These are phyloP conservation scores for Mycena alexandri DNA, from an alignment of 768 basidiomycete species.

Conservation along the genomic window DNA sequence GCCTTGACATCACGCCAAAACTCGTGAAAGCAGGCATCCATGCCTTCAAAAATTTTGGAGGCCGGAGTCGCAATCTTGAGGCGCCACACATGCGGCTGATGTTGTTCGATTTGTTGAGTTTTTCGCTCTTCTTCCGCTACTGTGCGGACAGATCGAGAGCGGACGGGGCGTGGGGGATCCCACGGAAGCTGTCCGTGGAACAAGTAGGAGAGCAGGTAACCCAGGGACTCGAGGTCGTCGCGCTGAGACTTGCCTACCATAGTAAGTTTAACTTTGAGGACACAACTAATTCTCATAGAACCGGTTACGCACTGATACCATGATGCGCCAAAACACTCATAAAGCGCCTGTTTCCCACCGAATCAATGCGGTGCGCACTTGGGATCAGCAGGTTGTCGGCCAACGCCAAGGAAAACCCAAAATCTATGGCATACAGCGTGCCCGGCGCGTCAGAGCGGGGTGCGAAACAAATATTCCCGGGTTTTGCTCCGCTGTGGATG, in stretches of 20 bases:
- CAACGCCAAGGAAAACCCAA: slow-evolving; percentile 41
- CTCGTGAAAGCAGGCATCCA: slow-evolving; percentile 44
- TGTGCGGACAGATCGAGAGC: not conserved
- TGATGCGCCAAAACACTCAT: slow-evolving; percentile 49
- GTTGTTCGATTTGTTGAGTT: not conserved
- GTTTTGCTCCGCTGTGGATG: slow-evolving; percentile 50
- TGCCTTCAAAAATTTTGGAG: slow-evolving; percentile 42
- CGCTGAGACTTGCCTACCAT: slow-evolving; percentile 48
- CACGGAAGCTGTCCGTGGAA: slow-evolving; percentile 48
- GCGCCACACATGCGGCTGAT: slow-evolving; percentile 42
- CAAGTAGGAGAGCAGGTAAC: slow-evolving; percentile 50
- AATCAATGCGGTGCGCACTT: slow-evolving; percentile 37
- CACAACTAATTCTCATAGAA: not conserved
- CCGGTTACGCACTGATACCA: slow-evolving; percentile 43
- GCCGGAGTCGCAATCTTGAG: slow-evolving; percentile 47
- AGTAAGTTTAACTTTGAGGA: not conserved
- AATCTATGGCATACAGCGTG: slow-evolving; percentile 45
- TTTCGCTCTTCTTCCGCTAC: not conserved
- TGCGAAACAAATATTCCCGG: slow-evolving; percentile 48
- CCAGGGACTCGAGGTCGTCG: slow-evolving; percentile 54
- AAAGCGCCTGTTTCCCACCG: slow-evolving; percentile 47
- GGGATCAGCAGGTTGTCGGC: slow-evolving; percentile 34
- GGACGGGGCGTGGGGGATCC: slow-evolving; percentile 28
- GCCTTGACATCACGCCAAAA: slow-evolving; percentile 48
- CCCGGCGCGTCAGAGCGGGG: slow-evolving; percentile 14